Conservation (phyloP, 1,139 yeast species). For the Barnettozyma hawaiiensis region DNA sequence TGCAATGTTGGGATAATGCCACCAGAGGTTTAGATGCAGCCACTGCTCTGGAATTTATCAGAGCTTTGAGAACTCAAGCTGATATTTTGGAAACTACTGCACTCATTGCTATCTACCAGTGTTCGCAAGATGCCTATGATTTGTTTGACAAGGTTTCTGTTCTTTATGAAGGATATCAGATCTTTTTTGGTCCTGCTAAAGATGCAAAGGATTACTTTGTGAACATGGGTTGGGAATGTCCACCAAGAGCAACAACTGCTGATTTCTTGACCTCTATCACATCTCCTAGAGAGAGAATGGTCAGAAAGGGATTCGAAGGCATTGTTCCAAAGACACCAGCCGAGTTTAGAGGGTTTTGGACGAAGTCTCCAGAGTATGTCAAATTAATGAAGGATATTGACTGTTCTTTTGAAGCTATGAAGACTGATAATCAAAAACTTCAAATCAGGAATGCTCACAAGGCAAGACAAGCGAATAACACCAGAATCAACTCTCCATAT, state of each 20-base stretch:
- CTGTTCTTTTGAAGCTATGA: conserved; percentile 18
- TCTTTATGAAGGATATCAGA: conserved; percentile 72
- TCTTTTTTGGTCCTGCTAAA: conserved; percentile 59
- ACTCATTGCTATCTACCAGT: conserved; percentile 76
- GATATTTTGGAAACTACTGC: conserved; percentile 54
- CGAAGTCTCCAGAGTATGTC: conserved; percentile 49
- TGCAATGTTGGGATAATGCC: conserved; percentile 73
- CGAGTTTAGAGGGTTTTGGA: conserved; percentile 70
- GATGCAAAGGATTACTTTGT: conserved; percentile 56
- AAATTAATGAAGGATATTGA: conserved; percentile 38
- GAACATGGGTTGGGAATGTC: conserved; percentile 68
- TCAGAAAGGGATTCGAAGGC: conserved; percentile 48
- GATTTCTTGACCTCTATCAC: conserved; percentile 79
- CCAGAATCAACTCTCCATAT: conserved; percentile 61
- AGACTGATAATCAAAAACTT: conserved; percentile 5
- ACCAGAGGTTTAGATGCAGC: conserved; percentile 75
- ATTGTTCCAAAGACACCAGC: conserved; percentile 64
- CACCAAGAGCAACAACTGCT: conserved; percentile 78
- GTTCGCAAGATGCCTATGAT: conserved; percentile 73
- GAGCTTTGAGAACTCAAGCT: conserved; percentile 62
- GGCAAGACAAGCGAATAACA: conserved; percentile 51
- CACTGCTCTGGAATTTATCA: conserved; percentile 69
- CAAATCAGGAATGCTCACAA: conserved; percentile 45
- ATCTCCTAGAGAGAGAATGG: conserved; percentile 61
- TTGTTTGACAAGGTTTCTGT: conserved; percentile 70